Evolutionary conservation across 2,329 filamentous ascomycete species (phyloP), one percentile per base, ranked within the genome.

Genomic region (Claviceps arundinis): DNA sequence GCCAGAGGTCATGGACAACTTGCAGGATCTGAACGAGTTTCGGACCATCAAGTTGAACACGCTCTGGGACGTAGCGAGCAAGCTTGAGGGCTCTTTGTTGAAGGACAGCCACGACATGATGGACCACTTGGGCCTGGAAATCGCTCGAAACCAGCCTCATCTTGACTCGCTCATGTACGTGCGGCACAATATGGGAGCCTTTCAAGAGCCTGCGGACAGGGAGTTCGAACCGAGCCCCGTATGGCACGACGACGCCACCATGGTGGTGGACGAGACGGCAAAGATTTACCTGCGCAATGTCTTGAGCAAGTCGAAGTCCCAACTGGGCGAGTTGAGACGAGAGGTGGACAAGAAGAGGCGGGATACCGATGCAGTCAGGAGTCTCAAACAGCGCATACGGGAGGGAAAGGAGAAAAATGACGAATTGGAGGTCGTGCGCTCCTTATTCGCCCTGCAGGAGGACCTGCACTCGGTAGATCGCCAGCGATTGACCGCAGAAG

Each of bases 111-210:
- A 79, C 4, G 79, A 81, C 41, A 78, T 88, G 55, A 73, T 95
- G 58, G 76, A 85, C 34, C 82, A 85, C 58, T 77, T 96, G 11
- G 74, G 82, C 5, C 76, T 80, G 53, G 91, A 97, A 64, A 93
- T 98, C 48, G 80, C 85, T 13, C 81, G 91, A 53, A 98, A 98
- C 64, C 78, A 86, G 56, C 93, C 93, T 9, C 78, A 85, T 46
- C 77, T 98, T 42, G 94, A 98, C 68, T 95, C 89, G 19, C 88
- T 95, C 77, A 98, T 98, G 93, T 98, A 96, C 67, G 83, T 95
- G 53, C 84, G 86, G 56, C 93, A 98, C 72, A 98, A 98, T 63
- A 82, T 87, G 59, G 79, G 80, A 24, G 72, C 78, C 50, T 95
- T 87, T 76, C 82, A 89, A 62, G 91, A 97, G 62, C 93, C 93